Conservation (phyloP, 495 filamentous ascomycete genomes). For the Daldinia concentrica region DNA sequence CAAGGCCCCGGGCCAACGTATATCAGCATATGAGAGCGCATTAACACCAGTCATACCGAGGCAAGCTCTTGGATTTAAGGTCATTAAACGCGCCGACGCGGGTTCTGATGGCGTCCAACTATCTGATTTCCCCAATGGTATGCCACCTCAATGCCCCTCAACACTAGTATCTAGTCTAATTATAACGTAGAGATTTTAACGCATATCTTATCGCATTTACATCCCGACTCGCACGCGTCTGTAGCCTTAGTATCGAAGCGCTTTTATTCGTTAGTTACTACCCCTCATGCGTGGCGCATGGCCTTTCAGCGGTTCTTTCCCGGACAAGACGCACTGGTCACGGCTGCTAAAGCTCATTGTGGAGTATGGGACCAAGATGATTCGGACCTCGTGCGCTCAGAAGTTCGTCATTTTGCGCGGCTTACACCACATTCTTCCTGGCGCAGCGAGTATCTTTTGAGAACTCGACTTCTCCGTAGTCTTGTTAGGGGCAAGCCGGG, state of each 20-base stretch:
- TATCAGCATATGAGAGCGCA: conserved; percentile 78
- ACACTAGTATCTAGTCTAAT: conserved; percentile 30
- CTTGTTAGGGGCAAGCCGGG: conserved; percentile 75
- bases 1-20: conserved; percentile 64
- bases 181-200: conserved; percentile 78
- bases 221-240: conserved; percentile 77
- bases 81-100: conserved; percentile 62
- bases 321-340: conserved; percentile 64
- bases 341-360: conserved; percentile 46
- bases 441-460: conserved; percentile 90
- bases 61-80: conserved; percentile 66
- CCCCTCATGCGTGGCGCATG: conserved; percentile 88
- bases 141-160: conserved; percentile 36
- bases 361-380: conserved; percentile 55
- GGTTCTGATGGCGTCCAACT: conserved; percentile 61
- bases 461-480: conserved; percentile 84
- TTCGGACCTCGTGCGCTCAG: conserved; percentile 67
- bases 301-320: conserved; percentile 92
- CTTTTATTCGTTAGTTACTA: conserved; percentile 83
- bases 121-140: conserved; percentile 83
- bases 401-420: conserved; percentile 74
- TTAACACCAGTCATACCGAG: conserved; percentile 54
- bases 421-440: conserved; percentile 83
- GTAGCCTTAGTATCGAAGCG: conserved; percentile 84
- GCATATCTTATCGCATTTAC: conserved; percentile 88